Base-by-base conservation (phyloP, 108 stramenopile genomes). In the Conticribra weissflogii region DNA sequence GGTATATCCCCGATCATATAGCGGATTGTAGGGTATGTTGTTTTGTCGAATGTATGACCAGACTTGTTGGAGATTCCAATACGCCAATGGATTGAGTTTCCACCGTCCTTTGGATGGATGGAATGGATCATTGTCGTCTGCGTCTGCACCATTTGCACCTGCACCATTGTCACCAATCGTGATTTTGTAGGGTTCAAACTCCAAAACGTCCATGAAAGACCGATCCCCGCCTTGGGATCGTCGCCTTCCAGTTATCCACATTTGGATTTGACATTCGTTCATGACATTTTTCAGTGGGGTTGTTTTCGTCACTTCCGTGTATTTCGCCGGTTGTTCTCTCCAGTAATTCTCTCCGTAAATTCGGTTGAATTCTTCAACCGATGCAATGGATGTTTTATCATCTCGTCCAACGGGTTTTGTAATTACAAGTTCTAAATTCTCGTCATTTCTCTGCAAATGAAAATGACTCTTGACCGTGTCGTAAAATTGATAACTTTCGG, bases 221-320 rank as follows among this genome's bases (percentile, higher is more conserved):
- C 83, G 56, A 33, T 84, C 80, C 24, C 72, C 79, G n/a, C 80
- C 83, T 34, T 73, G 76, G 32, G 50, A 54, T 36, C 80, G 65
- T 47, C 83, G 59, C 50, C 83, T 36, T 32, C 83, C 83, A 4
- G 83, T 84, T 15, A 84, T 81, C 80, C 80, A 84, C 63, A 77
- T 76, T 55, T 68, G 22, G 2, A 80, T 66, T 15, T 65, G 17
- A 46, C 58, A 53, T 49, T 68, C 66, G 3, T 74, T 33, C 14
- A 85, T 34, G 14, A 72, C 61, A 18, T 66, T 60, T 7, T 74
- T 30, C 34, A 74, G 49, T 2, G 84, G 84, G 53, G 74, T 80
- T n/a, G 73, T 48, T 47, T 85, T 85, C 30, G 71, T 81, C 2
- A 72, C 52, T 50, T 78, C 66, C 0, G 78, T 64, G 64, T 79